phyloP scores from a whole-genome alignment of 108 stramenopile species.

The Fistulifera solaris region DNA sequence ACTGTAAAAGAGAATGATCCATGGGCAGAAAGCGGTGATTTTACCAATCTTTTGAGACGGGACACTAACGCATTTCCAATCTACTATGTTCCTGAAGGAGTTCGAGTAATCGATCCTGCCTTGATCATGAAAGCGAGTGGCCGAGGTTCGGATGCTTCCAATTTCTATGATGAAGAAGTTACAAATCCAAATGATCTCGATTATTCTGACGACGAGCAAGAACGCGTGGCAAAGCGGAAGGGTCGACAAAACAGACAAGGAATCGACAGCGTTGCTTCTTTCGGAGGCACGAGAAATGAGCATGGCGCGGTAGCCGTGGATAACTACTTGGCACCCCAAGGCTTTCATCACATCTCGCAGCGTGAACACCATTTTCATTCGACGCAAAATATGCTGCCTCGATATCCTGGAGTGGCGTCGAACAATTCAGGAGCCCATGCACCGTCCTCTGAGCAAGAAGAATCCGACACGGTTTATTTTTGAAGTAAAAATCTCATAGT shows the following conservation, averaged over 20 bases:
- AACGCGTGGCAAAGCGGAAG: slow-evolving; percentile 46
- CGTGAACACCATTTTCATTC: no score
- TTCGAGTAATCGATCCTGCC: slow-evolving; percentile 54
- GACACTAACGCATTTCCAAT: slow-evolving; percentile 20
- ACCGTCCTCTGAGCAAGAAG: neutral
- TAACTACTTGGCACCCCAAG: neutral
- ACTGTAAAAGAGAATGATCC: slow-evolving; percentile 3
- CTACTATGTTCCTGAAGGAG: slow-evolving; percentile 49
- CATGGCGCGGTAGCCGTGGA: no score
- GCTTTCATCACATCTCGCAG: neutral
- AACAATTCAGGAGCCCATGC: neutral
- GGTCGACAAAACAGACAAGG: neutral
- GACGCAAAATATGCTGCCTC: no score
- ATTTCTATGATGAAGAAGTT: slow-evolving; percentile 77
- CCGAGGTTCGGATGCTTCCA: slow-evolving; percentile 81
- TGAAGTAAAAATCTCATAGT: slow-evolving; percentile 13
- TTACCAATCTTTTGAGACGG: slow-evolving; percentile 32
- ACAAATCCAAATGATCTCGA: slow-evolving; percentile 48
- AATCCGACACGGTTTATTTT: slow-evolving; percentile 36
- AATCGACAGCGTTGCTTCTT: no score
- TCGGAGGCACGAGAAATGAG: no score
- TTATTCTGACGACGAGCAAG: slow-evolving; percentile 79
- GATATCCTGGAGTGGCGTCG: no score
- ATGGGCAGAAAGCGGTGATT: slow-evolving; percentile 51
- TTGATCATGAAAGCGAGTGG: slow-evolving; percentile 46